Evolutionary conservation across 1,284 basidiomycete genomes (phyloP).

Genomic region (Agaricales sp.): DNA sequence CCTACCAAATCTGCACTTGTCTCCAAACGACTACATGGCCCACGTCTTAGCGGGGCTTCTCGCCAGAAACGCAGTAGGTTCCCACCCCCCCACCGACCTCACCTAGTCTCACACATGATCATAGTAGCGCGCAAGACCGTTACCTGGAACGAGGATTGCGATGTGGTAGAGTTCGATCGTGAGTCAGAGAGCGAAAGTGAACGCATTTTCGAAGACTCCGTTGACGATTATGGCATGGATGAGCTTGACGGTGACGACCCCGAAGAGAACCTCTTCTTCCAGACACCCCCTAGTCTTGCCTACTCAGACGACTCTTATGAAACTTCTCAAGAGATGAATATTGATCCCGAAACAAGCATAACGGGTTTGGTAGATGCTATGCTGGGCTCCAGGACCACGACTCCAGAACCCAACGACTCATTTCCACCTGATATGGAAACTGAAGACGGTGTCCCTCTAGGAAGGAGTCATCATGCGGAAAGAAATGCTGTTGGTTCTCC

Average conservation of each 20-base stretch:
- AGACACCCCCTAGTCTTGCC: slow-evolving; percentile 8
- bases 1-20: slow-evolving; percentile 62
- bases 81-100: neutral
- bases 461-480: slow-evolving; percentile 57
- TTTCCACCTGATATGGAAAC: slow-evolving; percentile 42
- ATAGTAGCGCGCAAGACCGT: slow-evolving; percentile 56
- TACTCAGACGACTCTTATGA: slow-evolving; percentile 24
- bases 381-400: slow-evolving; percentile 25
- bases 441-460: slow-evolving; percentile 59
- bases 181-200: slow-evolving; percentile 47
- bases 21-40: slow-evolving; percentile 75
- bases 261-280: neutral
- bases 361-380: slow-evolving; percentile 55
- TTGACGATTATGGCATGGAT: slow-evolving; percentile 16
- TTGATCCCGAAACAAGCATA: slow-evolving; percentile 47
- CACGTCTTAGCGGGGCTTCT: slow-evolving; percentile 48
- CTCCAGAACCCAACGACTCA: slow-evolving; percentile 15
- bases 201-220: slow-evolving; percentile 28
- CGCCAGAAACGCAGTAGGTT: slow-evolving; percentile 31
- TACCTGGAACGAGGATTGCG: slow-evolving; percentile 77
- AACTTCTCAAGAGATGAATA: slow-evolving; percentile 13
- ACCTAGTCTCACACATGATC: neutral
- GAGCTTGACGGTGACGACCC: slow-evolving; percentile 17
- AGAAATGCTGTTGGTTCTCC: slow-evolving; percentile 14
- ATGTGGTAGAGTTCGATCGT: slow-evolving; percentile 80